Evolutionary conservation across 345 rosid genomes (phyloP), one percentile per base, ranked within the genome.

Genomic region (Populus deltoides): DNA sequence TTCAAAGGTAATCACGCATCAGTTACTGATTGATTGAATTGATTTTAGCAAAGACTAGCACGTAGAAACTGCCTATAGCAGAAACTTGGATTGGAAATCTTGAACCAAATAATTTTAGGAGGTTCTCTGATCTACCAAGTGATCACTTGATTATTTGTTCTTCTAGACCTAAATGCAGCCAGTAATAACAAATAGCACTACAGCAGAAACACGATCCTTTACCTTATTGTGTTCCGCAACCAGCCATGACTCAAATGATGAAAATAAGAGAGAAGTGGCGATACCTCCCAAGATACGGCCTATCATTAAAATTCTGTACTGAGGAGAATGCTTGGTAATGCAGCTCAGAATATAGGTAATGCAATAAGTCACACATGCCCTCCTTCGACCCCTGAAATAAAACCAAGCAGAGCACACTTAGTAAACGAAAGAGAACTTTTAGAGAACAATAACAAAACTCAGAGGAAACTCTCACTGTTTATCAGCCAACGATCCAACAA

Each of bases 151-250:
- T 9, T 9, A 59, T 59, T 59, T 59, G 29, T 59, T 59, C 27
- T 10, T 59, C 29, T 59, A 59, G 12, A 76, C 80, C 83, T 73
- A 73, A 49, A 41, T 45, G 59, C 74, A 81, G 73, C 75, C 72
- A 10, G 78, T 78, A 38, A 74, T 69, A 1, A 74, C 77, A 75
- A 78, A 78, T 31, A 79, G 77, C 71, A 66, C 84, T 8, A 78
- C 47, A 13, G 81, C 72, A 11, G 83, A 80, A 80, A 76, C 66
- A 22, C 72, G 71, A 83, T 76, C 29, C 17, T 84, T 78, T 49
- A 93, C 98, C 98, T 94, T 94, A 71, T 88, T 88, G 87, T 93
- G 99, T 77, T 95, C 99, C 9, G 99, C 99, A 80, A 95, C 97
- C 70, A 95, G 99, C 99, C 99, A 95, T 38, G 98, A 95, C 84